Base-by-base conservation (phyloP, 768 basidiomycete genomes). In the Flagelloscypha sp. region DNA sequence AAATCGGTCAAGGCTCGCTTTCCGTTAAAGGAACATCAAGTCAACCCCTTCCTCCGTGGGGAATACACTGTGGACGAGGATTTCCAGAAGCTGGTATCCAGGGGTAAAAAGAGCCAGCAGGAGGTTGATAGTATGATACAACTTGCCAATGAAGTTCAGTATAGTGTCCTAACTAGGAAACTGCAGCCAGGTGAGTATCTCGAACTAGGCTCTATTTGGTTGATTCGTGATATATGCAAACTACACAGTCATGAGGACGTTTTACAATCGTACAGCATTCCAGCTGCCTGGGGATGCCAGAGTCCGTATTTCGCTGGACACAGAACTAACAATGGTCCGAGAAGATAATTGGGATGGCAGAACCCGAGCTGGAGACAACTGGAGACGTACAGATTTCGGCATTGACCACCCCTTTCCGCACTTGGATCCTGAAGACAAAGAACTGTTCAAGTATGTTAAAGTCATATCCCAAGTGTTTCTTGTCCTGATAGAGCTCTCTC, bases 241-340 rank as follows among this genome's bases (percentile, higher is more conserved):
- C 0, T 36, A 10, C 12, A 7, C 36, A 93, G 94, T 97, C 24
- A 79, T 94, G 82, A 75, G 94, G 13, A 89, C 93, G 7, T 99
- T 97, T 63, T 99, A 98, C 64, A 95, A 97, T 53, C 84, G 95
- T 27, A 98, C 95, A 10, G 95, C 95, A 1, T 99, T 99, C 70
- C 95, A 99, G 59, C 75, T 99, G 16, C 95, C 95, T 7, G 94
- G 94, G 15, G 94, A 99, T 53, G 94, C 92, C n/a, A 79, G 89
- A 34, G 95, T 99, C 24, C 90, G 95, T 33, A 97, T 99, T 41
- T 98, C 95, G 12, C 78, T 99, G 41, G 95, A 99, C 53, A 99
- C 95, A 0, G 89, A 97, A 55, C 74, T 99, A 22, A 84, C 87
- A 3, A 80, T 99, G 73, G 58, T 95, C 35, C 75, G 95, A 42